Evolutionary conservation across 2,329 filamentous ascomycete species (phyloP).

Genomic region (Scedosporium dehoogii): DNA sequence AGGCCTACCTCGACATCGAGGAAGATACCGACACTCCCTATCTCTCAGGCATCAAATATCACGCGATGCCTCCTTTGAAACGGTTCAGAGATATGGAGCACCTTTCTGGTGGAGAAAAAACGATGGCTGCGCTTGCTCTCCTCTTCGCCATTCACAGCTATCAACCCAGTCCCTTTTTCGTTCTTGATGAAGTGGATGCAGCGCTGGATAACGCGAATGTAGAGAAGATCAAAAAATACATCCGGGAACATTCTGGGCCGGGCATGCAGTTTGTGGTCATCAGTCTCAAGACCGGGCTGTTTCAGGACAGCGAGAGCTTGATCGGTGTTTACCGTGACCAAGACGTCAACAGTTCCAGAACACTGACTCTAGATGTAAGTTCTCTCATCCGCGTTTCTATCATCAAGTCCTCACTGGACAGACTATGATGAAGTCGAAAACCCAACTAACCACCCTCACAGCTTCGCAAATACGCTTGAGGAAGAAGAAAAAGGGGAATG

Average conservation of each 20-base stretch:
- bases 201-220: conserved; percentile 98
- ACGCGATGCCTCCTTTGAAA: conserved; percentile 97
- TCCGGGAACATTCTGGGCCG: conserved; percentile 83
- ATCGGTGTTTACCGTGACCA: conserved; percentile 96
- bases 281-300: conserved; percentile 86
- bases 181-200: conserved; percentile 94
- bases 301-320: conserved; percentile 91
- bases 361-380: conserved; percentile 90
- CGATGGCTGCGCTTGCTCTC: conserved; percentile 92
- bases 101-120: conserved; percentile 94
- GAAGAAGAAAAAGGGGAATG: too few relatives aligned
- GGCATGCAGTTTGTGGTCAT: conserved; percentile 99
- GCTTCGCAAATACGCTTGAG: conserved; percentile 20
- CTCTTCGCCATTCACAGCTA: conserved; percentile 96
- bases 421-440: background rate
- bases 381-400: background rate
- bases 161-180: conserved; percentile 93
- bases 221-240: conserved; percentile 91
- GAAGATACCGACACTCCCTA: conserved; percentile 97
- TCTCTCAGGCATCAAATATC: conserved; percentile 91
- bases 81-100: conserved; percentile 99
- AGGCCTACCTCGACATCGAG: conserved; percentile 78
- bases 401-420: background rate
- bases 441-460: conserved; percentile 13
- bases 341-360: conserved; percentile 81